Evolutionary conservation across 371 early-diverging fungal species (phyloP).

Genomic region (Sporodiniella umbellata): DNA sequence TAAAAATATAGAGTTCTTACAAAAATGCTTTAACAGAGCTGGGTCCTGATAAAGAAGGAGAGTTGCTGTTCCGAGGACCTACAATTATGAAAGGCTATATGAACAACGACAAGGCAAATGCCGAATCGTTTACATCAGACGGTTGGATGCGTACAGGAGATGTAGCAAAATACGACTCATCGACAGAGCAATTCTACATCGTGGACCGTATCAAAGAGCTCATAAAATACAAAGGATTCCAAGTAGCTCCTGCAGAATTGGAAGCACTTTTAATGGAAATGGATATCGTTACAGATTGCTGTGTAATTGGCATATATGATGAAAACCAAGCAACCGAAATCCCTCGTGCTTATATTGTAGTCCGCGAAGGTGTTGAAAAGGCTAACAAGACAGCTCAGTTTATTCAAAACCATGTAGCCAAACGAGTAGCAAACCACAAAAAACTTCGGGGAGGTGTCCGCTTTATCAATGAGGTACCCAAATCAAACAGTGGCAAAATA

Average conservation of each 20-base stretch:
- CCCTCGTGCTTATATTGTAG: slow-evolving; percentile 75
- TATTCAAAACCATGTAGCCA: slow-evolving; percentile 48
- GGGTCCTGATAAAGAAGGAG: slow-evolving; percentile 58
- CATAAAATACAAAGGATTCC: slow-evolving; percentile 77
- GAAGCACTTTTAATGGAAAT: slow-evolving; percentile 72
- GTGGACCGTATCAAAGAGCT: slow-evolving; percentile 77
- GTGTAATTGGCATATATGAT: slow-evolving; percentile 63
- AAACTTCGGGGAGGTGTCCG: slow-evolving; percentile 77
- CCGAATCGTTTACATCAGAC: slow-evolving; percentile 61
- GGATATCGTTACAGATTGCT: slow-evolving; percentile 69
- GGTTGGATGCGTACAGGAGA: slow-evolving; percentile 90
- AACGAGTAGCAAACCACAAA: slow-evolving; percentile 72
- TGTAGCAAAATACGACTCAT: slow-evolving; percentile 58
- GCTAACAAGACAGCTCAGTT: slow-evolving; percentile 23
- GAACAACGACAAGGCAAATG: slow-evolving; percentile 68
- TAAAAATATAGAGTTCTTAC: too few species aligned
- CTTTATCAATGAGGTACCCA: slow-evolving; percentile 71
- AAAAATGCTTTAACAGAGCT: slow-evolving; percentile 43
- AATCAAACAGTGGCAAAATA: slow-evolving; percentile 81
- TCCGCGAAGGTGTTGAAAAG: slow-evolving; percentile 25
- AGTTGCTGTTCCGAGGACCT: slow-evolving; percentile 80
- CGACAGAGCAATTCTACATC: slow-evolving; percentile 58
- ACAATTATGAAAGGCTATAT: slow-evolving; percentile 78
- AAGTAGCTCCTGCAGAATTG: slow-evolving; percentile 73
- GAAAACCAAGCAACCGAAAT: slow-evolving; percentile 66